These are phyloP conservation scores for Citrullus amarus DNA, from an alignment of 306 rosid genomes.

Conservation along the genomic window DNA sequence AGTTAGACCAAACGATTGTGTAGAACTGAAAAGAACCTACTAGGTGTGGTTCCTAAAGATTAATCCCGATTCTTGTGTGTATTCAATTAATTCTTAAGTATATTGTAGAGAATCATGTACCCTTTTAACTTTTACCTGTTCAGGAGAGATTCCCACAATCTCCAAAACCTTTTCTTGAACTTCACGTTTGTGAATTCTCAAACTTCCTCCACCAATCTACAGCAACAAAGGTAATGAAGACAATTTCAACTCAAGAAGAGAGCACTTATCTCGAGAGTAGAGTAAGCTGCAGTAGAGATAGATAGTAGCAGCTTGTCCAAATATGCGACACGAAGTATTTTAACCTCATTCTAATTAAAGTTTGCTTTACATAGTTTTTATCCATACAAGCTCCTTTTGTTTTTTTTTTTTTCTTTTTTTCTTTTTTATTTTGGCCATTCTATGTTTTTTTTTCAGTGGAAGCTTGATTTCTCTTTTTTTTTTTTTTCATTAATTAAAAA, in stretches of 20 bases:
- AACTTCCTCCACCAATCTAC: constrained; percentile 94
- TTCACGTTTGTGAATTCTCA: constrained; percentile 83
- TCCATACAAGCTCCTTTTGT: background rate
- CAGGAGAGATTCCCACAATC: constrained; percentile 72
- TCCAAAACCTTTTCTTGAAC: constrained; percentile 83
- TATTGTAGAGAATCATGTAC: background rate
- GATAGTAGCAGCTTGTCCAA: background rate
- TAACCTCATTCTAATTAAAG: background rate
- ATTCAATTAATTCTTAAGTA: too few relatives aligned
- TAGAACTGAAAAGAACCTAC: background rate
- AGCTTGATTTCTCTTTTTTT: background rate
- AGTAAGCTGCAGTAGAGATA: background rate
- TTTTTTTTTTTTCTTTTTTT: background rate
- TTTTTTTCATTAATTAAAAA: background rate
- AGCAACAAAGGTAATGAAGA: constrained; percentile 15
- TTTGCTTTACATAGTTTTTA: background rate
- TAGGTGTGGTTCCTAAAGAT: background rate
- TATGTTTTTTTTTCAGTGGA: background rate
- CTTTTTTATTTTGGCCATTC: background rate
- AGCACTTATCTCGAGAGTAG: background rate
- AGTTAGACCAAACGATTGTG: background rate
- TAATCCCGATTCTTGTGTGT: background rate
- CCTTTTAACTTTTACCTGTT: constrained; percentile 43
- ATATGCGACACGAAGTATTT: background rate
- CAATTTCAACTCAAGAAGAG: background rate